A percentile compares a stretch with the other conserved stretches of the same genome.
Conservation (phyloP, 2,329 filamentous ascomycete species). For the Cucurbitaria berberidis region DNA sequence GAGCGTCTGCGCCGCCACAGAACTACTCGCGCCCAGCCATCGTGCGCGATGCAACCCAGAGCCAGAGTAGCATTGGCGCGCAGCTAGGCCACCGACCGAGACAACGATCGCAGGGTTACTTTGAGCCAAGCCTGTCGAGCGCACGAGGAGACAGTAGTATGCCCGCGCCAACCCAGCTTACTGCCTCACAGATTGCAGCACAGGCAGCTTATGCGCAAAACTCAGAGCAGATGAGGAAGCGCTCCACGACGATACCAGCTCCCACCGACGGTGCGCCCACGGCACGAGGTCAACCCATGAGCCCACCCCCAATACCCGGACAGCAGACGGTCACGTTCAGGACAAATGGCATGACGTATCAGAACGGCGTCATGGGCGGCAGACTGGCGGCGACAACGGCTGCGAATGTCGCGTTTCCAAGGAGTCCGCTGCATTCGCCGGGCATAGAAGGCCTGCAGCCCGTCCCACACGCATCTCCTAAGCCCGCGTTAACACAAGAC, state of each 20-base stretch:
- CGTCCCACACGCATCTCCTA: conserved; percentile 37
- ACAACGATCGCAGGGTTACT: conserved; percentile 76
- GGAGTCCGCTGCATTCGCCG: conserved; percentile 60
- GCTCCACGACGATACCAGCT: conserved; percentile 75
- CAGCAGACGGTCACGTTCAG: conserved; percentile 47
- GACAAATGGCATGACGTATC: conserved; percentile 56
- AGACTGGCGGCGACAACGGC: conserved; percentile 72
- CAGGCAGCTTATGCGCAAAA: conserved; percentile 77
- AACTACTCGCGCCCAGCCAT: conserved; percentile 48
- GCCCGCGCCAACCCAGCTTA: conserved; percentile 50
- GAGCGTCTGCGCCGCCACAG: conserved; percentile 22
- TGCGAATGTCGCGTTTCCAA: conserved; percentile 75
- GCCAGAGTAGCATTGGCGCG: conserved; percentile 36
- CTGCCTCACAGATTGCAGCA: conserved; percentile 79
- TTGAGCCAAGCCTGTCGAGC: conserved; percentile 74
- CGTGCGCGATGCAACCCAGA: conserved; percentile 46
- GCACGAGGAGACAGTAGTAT: conserved; percentile 54
- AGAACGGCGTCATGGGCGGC: conserved; percentile 66
- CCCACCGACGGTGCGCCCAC: conserved; percentile 47
- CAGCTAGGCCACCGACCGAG: conserved; percentile 63
- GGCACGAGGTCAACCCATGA: conserved; percentile 56
- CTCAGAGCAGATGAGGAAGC: conserved; percentile 63
- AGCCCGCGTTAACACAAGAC: conserved; percentile 32
- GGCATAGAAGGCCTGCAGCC: conserved; percentile 34
- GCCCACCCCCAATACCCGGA: conserved; percentile 60